Conservation (phyloP, 495 filamentous ascomycete genomes). For the Trypethelium eluteriae region DNA sequence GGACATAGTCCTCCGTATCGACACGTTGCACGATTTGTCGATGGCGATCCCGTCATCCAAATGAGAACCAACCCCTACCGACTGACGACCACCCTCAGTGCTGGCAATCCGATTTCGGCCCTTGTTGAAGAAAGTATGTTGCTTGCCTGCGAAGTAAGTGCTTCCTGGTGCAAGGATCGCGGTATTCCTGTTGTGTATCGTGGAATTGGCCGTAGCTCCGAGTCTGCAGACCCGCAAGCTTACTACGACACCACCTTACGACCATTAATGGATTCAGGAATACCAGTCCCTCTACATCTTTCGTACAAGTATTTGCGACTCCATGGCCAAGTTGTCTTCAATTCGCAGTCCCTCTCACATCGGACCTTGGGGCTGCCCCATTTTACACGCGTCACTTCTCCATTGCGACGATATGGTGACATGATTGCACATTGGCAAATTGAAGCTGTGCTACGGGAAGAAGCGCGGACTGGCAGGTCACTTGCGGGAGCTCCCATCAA, state of each 20-base stretch:
- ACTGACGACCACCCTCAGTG: slow-evolving; percentile 34
- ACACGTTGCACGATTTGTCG: slow-evolving; percentile 30
- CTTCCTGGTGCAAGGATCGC: slow-evolving; percentile 63
- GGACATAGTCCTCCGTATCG: slow-evolving; percentile 26
- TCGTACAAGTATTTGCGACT: slow-evolving; percentile 38
- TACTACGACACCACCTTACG: slow-evolving; percentile 32
- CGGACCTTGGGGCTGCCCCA: slow-evolving; percentile 58
- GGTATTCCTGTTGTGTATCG: slow-evolving; percentile 74
- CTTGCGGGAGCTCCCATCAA: slow-evolving; percentile 40
- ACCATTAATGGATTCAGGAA: slow-evolving; percentile 27
- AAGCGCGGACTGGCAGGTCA: slow-evolving; percentile 47
- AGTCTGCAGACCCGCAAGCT: slow-evolving; percentile 36
- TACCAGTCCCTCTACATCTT: slow-evolving; percentile 28
- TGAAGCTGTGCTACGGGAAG: slow-evolving; percentile 67
- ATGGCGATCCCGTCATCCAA: slow-evolving; percentile 51
- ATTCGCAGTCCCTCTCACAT: slow-evolving; percentile 43
- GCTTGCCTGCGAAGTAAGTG: slow-evolving; percentile 64
- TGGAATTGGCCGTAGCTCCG: slow-evolving; percentile 54
- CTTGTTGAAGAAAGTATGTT: slow-evolving; percentile 66
- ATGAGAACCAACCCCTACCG: slow-evolving; percentile 16
- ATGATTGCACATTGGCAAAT: slow-evolving; percentile 89
- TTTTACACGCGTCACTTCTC: slow-evolving; percentile 78
- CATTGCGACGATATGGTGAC: slow-evolving; percentile 75
- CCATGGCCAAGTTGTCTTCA: slow-evolving; percentile 47
- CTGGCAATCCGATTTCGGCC: slow-evolving; percentile 9